Conservation (phyloP, 441 rosid genomes). For the Corymbia citriodora region DNA sequence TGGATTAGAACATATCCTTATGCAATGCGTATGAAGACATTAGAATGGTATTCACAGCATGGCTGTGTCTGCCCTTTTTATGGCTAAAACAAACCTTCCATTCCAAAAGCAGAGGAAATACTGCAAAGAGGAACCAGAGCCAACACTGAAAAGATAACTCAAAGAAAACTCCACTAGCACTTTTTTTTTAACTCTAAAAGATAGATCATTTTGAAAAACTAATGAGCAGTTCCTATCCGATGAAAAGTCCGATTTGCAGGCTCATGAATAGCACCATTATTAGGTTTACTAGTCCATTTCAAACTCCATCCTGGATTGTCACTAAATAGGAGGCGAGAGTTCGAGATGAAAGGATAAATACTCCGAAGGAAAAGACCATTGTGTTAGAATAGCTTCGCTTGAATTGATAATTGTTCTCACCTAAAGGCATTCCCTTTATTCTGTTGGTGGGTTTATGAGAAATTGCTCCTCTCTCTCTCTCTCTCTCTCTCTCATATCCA, state of each 20-base stretch:
- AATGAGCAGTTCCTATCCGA: neutral
- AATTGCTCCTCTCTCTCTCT: neutral
- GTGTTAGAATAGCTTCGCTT: neutral
- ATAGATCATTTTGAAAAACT: neutral
- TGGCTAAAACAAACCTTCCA: neutral
- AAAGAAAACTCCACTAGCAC: neutral
- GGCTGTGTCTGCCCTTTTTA: neutral
- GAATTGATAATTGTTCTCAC: neutral
- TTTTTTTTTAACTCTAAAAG: neutral
- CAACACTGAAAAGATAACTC: neutral
- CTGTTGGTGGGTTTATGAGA: neutral
- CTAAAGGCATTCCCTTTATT: neutral
- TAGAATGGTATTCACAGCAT: neutral
- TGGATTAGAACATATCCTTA: neutral
- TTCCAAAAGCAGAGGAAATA: neutral
- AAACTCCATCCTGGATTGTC: neutral
- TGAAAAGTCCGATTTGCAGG: neutral
- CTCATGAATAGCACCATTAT: fast-evolving
- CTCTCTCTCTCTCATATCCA: neutral
- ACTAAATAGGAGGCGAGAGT: neutral
- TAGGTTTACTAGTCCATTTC: neutral
- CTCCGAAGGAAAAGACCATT: neutral
- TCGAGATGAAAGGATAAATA: neutral
- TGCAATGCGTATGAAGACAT: neutral
- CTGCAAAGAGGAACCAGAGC: neutral